phyloP scores from a whole-genome alignment of 306 rosid species.

The Sophora flavescens region DNA sequence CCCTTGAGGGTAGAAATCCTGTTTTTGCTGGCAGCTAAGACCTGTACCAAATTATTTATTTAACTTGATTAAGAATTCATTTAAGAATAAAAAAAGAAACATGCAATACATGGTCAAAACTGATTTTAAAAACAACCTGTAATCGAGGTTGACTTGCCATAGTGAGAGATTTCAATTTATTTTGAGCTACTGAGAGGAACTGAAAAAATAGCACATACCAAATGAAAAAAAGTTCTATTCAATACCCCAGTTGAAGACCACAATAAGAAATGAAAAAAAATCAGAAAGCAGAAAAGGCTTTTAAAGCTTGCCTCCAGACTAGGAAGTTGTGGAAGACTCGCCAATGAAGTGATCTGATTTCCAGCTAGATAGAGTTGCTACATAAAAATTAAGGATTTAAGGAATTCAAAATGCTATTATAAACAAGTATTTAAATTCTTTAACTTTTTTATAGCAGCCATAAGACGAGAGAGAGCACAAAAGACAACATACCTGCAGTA shows the following conservation, averaged over 20 bases:
- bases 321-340: slow-evolving; percentile 95
- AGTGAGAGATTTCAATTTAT: slow-evolving; percentile 88
- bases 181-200: slow-evolving; percentile 99
- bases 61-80: slow-evolving; percentile 3
- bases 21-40: slow-evolving; percentile 99
- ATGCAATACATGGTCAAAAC: slow-evolving; percentile 32
- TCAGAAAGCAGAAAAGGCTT: slow-evolving; percentile 13
- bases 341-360: slow-evolving; percentile 95
- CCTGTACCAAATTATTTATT: slow-evolving; percentile 62
- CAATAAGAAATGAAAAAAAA: slow-evolving; percentile 31
- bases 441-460: not conserved
- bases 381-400: slow-evolving; percentile 42
- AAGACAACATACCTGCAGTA: slow-evolving; percentile 77
- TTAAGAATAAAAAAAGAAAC: not conserved
- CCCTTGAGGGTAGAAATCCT: slow-evolving; percentile 90
- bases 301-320: slow-evolving; percentile 87
- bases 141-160: slow-evolving; percentile 99
- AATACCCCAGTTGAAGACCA: slow-evolving; percentile 36
- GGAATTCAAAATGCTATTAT: slow-evolving; percentile 32
- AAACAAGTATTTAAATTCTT: slow-evolving; percentile 16
- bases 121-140: slow-evolving; percentile 69
- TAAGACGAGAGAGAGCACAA: slow-evolving; percentile 12
- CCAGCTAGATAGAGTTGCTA: slow-evolving; percentile 99
- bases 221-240: slow-evolving; percentile 13
- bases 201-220: slow-evolving; percentile 48